These are phyloP conservation scores for Exophiala bonariae DNA, from an alignment of 2,329 filamentous ascomycete genomes.

Conservation along the genomic window DNA sequence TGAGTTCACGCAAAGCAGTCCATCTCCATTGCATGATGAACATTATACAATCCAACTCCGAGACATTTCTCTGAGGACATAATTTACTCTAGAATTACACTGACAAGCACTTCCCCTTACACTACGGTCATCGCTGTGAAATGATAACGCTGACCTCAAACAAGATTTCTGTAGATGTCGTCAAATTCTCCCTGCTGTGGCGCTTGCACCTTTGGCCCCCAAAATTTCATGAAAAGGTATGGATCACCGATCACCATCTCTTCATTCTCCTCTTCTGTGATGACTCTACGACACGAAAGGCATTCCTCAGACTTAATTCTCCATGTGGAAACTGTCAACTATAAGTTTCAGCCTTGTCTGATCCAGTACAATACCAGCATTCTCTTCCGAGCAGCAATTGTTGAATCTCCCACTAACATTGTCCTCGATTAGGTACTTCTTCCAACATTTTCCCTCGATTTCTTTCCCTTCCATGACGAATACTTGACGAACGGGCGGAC, in stretches of 20 bases:
- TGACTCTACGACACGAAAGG: conserved; percentile 65
- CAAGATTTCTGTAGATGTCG: conserved; percentile 6
- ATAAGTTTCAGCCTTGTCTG: conserved; percentile 73
- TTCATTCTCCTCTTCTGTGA: conserved; percentile 47
- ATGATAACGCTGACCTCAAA: conserved; percentile 5
- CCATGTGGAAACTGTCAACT: conserved; percentile 63
- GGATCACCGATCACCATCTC: conserved; percentile 19
- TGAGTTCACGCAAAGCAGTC: too few relatives aligned
- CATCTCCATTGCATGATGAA: conserved; percentile 37
- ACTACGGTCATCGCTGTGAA: not conserved
- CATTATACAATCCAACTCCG: conserved; percentile 61
- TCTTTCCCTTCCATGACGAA: conserved; percentile 54
- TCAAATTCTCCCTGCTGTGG: conserved; percentile 1
- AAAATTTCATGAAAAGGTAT: conserved; percentile 45
- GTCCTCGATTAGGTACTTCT: conserved; percentile 24
- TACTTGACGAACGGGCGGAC: conserved; percentile 68
- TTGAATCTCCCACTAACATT: conserved; percentile 11
- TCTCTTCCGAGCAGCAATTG: not conserved
- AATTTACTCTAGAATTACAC: conserved; percentile 59
- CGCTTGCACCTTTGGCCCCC: not conserved
- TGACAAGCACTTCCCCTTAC: conserved; percentile 37
- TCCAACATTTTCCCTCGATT: conserved; percentile 19
- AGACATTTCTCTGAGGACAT: conserved; percentile 50
- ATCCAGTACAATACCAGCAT: conserved; percentile 33
- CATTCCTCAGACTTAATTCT: conserved; percentile 68